phyloP scores from a whole-genome alignment of 148 eudicot genomes.

The Rhododendron kiyosumense region DNA sequence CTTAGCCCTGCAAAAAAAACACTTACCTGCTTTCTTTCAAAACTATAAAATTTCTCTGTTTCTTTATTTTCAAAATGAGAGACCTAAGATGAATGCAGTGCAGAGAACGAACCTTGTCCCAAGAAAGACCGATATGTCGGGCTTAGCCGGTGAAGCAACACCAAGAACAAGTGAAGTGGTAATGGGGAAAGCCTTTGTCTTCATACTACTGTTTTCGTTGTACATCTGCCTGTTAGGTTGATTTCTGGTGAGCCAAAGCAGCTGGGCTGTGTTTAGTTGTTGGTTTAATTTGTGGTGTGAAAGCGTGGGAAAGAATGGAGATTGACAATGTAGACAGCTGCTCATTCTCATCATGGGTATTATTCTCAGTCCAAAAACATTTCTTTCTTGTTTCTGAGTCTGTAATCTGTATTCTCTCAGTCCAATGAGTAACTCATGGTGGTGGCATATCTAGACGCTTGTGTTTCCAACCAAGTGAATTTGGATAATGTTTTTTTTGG shows the following conservation, averaged over 20 bases:
- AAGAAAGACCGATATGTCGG: conserved; percentile 20
- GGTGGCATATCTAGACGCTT: too few species aligned
- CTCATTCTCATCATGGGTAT: not conserved
- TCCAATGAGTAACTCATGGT: too few species aligned
- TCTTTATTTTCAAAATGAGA: not conserved
- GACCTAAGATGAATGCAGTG: not conserved
- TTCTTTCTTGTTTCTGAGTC: not conserved
- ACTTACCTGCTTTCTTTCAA: not conserved
- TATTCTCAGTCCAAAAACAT: not conserved
- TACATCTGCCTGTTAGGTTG: not conserved
- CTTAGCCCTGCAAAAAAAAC: not conserved
- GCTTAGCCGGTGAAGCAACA: not conserved
- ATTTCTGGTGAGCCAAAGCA: conserved; percentile 8
- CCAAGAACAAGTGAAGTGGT: conserved; percentile 18
- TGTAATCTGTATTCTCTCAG: too few species aligned
- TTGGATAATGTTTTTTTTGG: conserved; percentile 18
- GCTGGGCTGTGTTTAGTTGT: not conserved
- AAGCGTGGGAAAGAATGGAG: not conserved
- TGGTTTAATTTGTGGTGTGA: not conserved
- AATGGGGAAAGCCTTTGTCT: conserved; percentile 12
- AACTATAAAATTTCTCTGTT: not conserved
- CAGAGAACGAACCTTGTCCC: conserved; percentile 14
- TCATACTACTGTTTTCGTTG: not conserved
- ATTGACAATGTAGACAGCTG: not conserved
- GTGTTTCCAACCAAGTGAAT: not conserved